Percentiles rank a stretch among this genome's conserved stretches.
Evolutionary conservation across 2,329 filamentous ascomycete species (phyloP).

Genomic region (Beauveria caledonica): DNA sequence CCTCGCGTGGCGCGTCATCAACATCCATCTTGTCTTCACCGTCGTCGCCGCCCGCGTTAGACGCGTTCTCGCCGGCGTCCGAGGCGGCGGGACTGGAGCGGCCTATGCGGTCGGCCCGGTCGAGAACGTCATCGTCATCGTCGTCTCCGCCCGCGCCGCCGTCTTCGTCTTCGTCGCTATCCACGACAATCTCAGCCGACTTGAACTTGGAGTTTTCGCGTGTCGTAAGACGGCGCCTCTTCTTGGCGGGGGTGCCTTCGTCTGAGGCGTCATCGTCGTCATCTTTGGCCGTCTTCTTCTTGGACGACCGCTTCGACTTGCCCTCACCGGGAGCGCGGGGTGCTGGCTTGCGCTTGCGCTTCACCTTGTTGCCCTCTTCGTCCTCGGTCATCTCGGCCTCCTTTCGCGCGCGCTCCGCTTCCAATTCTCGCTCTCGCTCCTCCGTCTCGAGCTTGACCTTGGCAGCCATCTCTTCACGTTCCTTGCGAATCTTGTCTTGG

Average conservation of each 20-base stretch:
- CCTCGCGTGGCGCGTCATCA: conserved; percentile 34
- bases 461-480: conserved; percentile 73
- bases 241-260: conserved; percentile 45
- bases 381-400: conserved; percentile 78
- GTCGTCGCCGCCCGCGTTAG: conserved; percentile 21
- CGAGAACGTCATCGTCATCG: conserved; percentile 33
- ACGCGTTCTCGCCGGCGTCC: conserved; percentile 17
- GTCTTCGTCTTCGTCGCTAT: conserved; percentile 57
- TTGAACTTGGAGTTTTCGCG: conserved; percentile 64
- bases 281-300: conserved; percentile 35
- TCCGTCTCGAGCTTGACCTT: conserved; percentile 66
- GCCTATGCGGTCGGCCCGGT: conserved; percentile 37
- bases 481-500: conserved; percentile 75
- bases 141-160: conserved; percentile 14
- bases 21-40: conserved; percentile 46
- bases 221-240: conserved; percentile 49
- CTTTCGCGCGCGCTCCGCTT: conserved; percentile 34
- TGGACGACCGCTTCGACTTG: conserved; percentile 35
- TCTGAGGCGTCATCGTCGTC: conserved; percentile 34
- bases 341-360: conserved; percentile 61
- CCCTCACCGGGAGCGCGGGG: conserved; percentile 29
- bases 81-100: conserved; percentile 28
- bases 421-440: conserved; percentile 59
- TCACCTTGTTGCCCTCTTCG: conserved; percentile 70
- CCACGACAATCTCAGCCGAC: conserved; percentile 74